Base-by-base conservation (phyloP, 1,139 yeast species). In the Magnusiomyces paraingens region DNA sequence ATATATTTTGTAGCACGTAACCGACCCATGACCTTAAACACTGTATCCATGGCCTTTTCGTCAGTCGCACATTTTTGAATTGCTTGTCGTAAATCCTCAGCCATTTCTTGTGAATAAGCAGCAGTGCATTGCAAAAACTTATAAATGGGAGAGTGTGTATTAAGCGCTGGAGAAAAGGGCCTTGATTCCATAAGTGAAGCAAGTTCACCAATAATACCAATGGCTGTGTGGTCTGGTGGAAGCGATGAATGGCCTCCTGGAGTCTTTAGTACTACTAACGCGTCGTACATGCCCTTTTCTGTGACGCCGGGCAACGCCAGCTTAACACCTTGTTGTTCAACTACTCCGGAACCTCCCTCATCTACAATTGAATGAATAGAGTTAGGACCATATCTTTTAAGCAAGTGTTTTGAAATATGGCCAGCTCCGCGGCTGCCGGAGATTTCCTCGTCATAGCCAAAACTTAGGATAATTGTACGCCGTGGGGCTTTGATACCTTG, bases 371-470 rank as follows among this genome's bases (percentile, higher is more conserved):
- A 75, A 58, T 80, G 80, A 51, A 83, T 66, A 0, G 83, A 75
- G 59, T 84, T 72, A 22, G 67, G 61, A 12, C 91, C 91, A 59
- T 79, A 83, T 52, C 73, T 71, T 20, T 77, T 70, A 41, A 71
- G 69, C 53, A 85, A 62, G 53, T 69, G 70, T 29, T 73, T 59
- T 2, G 76, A 73, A 43, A 83, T 70, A 15, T 62, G 56, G 0
- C 58, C 58, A 1, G 89, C 90, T 52, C 89, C 88, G 20, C 72
- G 66, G n/a, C 59, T 58, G 2, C 91, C 91, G 40, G 80, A 73
- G 38, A 78, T 75, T 67, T 85, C 94, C 68, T 86, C 94, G 65
- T 86, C 93, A 61, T 81, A 83, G 0, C 93, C 93, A 63, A 81
- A 79, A 0, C 85, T 81, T 3, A 82, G 67, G 12, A 85, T 58